Evolutionary conservation across 2,329 filamentous ascomycete genomes (phyloP).

Genomic region (Cadophora sp.): DNA sequence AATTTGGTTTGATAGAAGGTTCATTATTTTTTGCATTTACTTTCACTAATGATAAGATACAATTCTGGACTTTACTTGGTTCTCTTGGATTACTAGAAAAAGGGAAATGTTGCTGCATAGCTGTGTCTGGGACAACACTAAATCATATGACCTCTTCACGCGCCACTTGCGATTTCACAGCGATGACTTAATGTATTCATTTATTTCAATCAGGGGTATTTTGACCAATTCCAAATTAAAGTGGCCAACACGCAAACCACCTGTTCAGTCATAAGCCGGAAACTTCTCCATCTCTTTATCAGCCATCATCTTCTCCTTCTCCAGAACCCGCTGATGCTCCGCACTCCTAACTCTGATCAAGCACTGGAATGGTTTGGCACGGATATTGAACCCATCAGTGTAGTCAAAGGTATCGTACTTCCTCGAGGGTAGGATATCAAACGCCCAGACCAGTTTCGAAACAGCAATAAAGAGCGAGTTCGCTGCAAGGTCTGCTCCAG

Average conservation of each 20-base stretch:
- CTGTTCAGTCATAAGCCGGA: constrained; percentile 30
- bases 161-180: not conserved
- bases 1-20: too few relatives aligned
- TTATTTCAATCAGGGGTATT: not conserved
- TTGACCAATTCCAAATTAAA: not conserved
- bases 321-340: constrained; percentile 43
- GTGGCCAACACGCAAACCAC: not conserved
- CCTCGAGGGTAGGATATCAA: constrained; percentile 44
- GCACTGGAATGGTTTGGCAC: constrained; percentile 45
- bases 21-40: too few relatives aligned
- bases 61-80: too few relatives aligned
- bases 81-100: too few relatives aligned
- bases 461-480: constrained; percentile 55
- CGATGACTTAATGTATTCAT: not conserved
- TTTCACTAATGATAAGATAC: too few relatives aligned
- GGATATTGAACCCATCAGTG: constrained; percentile 46
- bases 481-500: constrained; percentile 61
- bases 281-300: constrained; percentile 37
- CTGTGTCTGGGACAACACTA: not conserved
- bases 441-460: constrained; percentile 60
- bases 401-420: constrained; percentile 37
- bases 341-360: constrained; percentile 43
- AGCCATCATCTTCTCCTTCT: constrained; percentile 42
- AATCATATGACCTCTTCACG: not conserved
- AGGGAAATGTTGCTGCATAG: not conserved